Base-by-base conservation (phyloP, 169 alveolate species). In the Cryptosporidium meleagridis region DNA sequence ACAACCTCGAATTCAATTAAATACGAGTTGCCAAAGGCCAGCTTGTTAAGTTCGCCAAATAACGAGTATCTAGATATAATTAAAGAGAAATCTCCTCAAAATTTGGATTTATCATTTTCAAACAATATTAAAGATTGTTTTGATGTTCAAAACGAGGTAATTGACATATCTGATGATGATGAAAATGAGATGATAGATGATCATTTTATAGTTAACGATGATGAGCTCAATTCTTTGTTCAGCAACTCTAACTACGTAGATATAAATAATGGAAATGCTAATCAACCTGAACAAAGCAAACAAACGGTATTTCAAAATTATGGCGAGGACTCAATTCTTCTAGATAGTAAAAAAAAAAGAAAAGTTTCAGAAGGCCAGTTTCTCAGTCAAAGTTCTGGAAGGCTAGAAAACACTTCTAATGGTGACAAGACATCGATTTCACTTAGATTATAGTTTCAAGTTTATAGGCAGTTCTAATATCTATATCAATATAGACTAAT, bases 81-180 rank as follows among this genome's bases (percentile, higher is more conserved):
- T 23, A 55, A 23, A 55, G 35, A 55, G 23, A 10, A n/a, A 55
- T 8, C 35, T 4, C 8, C 29, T 55, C 31, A 55, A 55, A 9
- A 26, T 55, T 23, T 18, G 5, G 67, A 55, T 23, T 55, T 10
- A 23, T 3, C 37, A 2, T 26, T 55, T 21, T 23, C 35, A 26
- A 23, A 55, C 35, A 55, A 26, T 3, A 1, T 26, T 9, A 52
- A 52, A 4, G n/a, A 14, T 12, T 31, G 39, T 12, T 35, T 10
- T 12, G 35, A 73, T 35, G 44, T 21, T 16, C 16, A 58, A 73
- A 23, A 23, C 31, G 86, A 73, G 33, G 23, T 73, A 16, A 73
- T 73, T 29, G 14, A 73, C 53, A 73, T 73, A 12, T 73, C 86
- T 21, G 86, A 73, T 80, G 84, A 70, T 37, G 86, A 73, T 31